Percentiles rank a stretch among this genome's conserved stretches.
Conservation (phyloP, 306 rosid genomes). For the Begonia peltatifolia region DNA sequence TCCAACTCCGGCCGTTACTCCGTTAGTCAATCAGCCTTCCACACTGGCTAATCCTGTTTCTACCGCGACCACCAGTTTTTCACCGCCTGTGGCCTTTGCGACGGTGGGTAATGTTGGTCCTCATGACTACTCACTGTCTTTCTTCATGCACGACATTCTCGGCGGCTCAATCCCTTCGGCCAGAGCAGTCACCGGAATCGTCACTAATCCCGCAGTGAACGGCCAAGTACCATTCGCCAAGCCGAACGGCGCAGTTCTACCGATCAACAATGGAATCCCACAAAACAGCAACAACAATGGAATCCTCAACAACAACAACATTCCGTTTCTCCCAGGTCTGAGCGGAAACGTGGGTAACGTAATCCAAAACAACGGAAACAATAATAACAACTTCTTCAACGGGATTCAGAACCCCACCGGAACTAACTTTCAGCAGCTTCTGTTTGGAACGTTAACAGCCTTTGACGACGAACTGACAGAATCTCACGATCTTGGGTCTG, state of each 20-base stretch:
- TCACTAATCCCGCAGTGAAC: conserved; percentile 50
- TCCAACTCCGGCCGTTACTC: conserved; percentile 11
- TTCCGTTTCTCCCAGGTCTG: conserved; percentile 75
- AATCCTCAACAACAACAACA: conserved; percentile 50
- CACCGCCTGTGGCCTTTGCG: conserved; percentile 1
- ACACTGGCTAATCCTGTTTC: too few relatives aligned
- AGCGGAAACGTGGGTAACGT: conserved; percentile 33
- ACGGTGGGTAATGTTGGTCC: conserved; percentile 6
- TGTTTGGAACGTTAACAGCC: conserved; percentile 67
- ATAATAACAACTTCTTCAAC: conserved; percentile 13
- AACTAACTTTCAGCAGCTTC: conserved; percentile 36
- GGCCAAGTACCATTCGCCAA: conserved; percentile 73
- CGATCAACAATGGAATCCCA: conserved; percentile 38
- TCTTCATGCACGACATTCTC: conserved; percentile 66
- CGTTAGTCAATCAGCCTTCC: too few relatives aligned
- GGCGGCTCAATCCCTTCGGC: conserved; percentile 74
- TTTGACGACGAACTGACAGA: conserved; percentile 65
- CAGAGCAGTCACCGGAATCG: conserved; percentile 51
- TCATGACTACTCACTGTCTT: conserved; percentile 20
- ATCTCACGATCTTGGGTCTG: conserved; percentile 57
- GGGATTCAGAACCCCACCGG: conserved; percentile 45
- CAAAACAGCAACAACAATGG: conserved; percentile 60
- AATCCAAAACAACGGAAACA: conserved; percentile 29
- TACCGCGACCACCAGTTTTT: too few relatives aligned
- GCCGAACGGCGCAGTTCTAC: conserved; percentile 61